Evolutionary conservation across 768 basidiomycete genomes (phyloP), one percentile per base, ranked within the genome.

Genomic region (Rhizopogon vinicolor): DNA sequence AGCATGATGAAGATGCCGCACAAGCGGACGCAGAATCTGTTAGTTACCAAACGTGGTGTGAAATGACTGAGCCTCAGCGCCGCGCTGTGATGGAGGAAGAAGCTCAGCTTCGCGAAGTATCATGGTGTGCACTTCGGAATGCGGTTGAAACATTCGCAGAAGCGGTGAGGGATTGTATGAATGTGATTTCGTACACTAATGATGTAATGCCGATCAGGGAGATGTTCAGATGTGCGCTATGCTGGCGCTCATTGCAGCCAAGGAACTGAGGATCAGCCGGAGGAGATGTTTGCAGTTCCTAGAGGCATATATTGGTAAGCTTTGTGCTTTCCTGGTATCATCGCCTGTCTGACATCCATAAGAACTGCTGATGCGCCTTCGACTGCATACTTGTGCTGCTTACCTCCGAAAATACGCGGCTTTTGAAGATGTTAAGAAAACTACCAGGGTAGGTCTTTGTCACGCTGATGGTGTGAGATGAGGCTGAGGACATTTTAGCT

Each of bases 171-270:
- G 3, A 25, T 67, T 57, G 16, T 41, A 16, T 53, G 41, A 9
- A 2, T 14, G 42, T 43, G 35, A 33, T 33, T 25, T 41, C 5
- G 37, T 7, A 25, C 7, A 10, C 33, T 58, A 28, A 60, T 53
- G 44, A 52, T 19, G 13, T 40, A 16, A 19, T 41, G 56, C n/a
- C 14, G 25, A 45, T 7, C 55, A 91, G 86, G 91, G 91, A 13
- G 86, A 93, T 62, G 74, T 91, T 1, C 91, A 91, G 63, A 88
- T 84, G 77, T 91, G 89, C 68, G 83, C 88, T 1, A 81, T 89
- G 77, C 64, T 93, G 14, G 75, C 81, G 3, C 63, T 89, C 1
- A 71, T 92, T 18, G 87, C 84, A 7, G 74, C 78, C 0, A 62
- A 74, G 43, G 87, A 91, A 63, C 71, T 93, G 42, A 60, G 63